Percentiles rank a stretch among this genome's conserved stretches.
Evolutionary conservation across 805 yeast genomes (phyloP).

Genomic region (Saturnispora serradocipensis): DNA sequence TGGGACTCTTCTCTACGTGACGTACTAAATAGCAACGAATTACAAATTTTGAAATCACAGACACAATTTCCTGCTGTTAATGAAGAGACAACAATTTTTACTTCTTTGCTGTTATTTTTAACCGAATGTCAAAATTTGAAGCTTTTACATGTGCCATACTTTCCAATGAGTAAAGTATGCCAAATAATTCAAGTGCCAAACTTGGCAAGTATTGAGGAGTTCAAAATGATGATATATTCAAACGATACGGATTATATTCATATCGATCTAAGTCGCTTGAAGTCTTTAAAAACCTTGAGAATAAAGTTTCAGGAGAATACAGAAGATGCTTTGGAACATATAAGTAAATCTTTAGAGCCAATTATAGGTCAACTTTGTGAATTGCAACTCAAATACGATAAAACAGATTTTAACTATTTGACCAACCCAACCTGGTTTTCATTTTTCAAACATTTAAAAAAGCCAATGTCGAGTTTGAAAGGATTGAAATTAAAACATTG

Average conservation of each 20-base stretch:
- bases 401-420: slow-evolving; percentile 19
- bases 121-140: slow-evolving; percentile 13
- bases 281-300: slow-evolving; percentile 11
- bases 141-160: slow-evolving; percentile 11
- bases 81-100: slow-evolving; percentile 12
- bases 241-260: slow-evolving; percentile 3
- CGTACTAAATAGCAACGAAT: neutral
- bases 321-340: slow-evolving; percentile 11
- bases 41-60: neutral
- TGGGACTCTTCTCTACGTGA: slow-evolving; percentile 2
- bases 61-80: neutral
- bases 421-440: slow-evolving; percentile 21
- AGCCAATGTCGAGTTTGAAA: slow-evolving; percentile 8
- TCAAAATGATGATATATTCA: slow-evolving; percentile 12
- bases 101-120: slow-evolving; percentile 12
- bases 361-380: slow-evolving; percentile 6
- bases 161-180: slow-evolving; percentile 4
- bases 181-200: neutral
- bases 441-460: slow-evolving; percentile 15
- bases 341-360: neutral
- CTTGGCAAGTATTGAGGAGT: slow-evolving; percentile 4
- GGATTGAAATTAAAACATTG: slow-evolving; percentile 18
- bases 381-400: slow-evolving; percentile 15
- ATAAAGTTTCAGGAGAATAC: slow-evolving; percentile 19
- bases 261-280: slow-evolving; percentile 6